phyloP scores from a whole-genome alignment of 139 green algal genomes.

The Picochlorum costavermella region DNA sequence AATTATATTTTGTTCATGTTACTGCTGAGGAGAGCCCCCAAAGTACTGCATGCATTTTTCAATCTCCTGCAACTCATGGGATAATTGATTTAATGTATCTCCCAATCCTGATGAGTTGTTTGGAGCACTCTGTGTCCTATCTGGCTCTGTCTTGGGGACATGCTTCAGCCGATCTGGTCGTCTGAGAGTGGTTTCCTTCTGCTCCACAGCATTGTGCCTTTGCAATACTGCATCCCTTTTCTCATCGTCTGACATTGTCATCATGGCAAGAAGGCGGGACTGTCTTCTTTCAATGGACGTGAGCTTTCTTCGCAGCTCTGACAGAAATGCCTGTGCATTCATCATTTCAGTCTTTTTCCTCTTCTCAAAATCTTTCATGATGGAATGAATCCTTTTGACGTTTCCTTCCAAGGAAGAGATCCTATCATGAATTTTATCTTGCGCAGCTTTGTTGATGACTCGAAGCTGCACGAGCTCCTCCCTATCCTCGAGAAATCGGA shows the following conservation, averaged over 20 bases:
- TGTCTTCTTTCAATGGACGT: background rate
- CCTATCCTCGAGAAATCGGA: background rate
- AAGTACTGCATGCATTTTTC: too few species aligned
- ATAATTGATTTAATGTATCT: too few species aligned
- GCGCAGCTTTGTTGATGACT: background rate
- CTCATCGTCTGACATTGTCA: constrained; percentile 4
- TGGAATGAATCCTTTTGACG: background rate
- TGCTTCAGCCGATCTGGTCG: background rate
- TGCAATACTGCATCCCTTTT: constrained; percentile 4
- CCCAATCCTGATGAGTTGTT: too few species aligned
- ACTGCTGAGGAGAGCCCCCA: too few species aligned
- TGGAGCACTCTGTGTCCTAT: too few species aligned
- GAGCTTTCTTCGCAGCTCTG: constrained; percentile 2
- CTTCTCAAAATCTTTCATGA: constrained; percentile 6
- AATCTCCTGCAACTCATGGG: too few species aligned
- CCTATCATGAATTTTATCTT: constrained; percentile 2
- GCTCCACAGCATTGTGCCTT: background rate
- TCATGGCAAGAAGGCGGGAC: background rate
- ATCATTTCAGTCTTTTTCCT: background rate
- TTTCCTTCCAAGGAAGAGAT: background rate
- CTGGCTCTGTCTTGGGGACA: too few species aligned
- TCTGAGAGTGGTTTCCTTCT: background rate
- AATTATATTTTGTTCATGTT: too few species aligned
- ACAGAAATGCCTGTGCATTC: background rate
- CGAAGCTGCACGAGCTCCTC: constrained; percentile 4